A percentile compares a stretch with the other conserved stretches of the same genome.
Evolutionary conservation across 177 flowering plant species (phyloP).

Genomic region (Telopea speciosissima): DNA sequence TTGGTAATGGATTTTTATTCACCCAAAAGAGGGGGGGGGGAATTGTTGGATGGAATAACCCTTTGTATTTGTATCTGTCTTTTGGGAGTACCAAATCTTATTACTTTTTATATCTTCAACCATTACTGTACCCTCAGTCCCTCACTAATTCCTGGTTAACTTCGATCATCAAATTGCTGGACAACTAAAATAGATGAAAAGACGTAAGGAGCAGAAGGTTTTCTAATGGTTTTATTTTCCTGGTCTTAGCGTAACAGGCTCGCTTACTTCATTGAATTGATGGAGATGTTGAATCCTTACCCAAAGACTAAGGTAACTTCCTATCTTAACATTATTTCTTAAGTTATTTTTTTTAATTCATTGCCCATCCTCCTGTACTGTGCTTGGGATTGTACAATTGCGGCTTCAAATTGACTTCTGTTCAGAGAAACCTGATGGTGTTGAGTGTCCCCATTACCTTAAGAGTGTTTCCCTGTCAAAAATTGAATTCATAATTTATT

Average conservation of each 20-base stretch:
- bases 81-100: not conserved
- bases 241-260: slow-evolving; percentile 59
- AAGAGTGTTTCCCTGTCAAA: too few species aligned
- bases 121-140: not conserved
- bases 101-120: too few species aligned
- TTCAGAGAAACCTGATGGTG: too few species aligned
- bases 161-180: not conserved
- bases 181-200: not conserved
- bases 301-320: slow-evolving; percentile 61
- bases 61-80: not conserved
- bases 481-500: too few species aligned
- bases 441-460: too few species aligned
- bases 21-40: too few species aligned
- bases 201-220: not conserved
- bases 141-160: not conserved
- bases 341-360: not conserved
- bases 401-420: too few species aligned
- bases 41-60: too few species aligned
- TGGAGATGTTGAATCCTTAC: slow-evolving; percentile 89
- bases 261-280: slow-evolving; percentile 76
- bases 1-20: too few species aligned
- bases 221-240: slow-evolving; percentile 1
- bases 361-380: too few species aligned
- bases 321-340: too few species aligned
- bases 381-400: too few species aligned